These are phyloP conservation scores for Pterocarpus santalinus DNA, from an alignment of 306 rosid species.

Conservation along the genomic window DNA sequence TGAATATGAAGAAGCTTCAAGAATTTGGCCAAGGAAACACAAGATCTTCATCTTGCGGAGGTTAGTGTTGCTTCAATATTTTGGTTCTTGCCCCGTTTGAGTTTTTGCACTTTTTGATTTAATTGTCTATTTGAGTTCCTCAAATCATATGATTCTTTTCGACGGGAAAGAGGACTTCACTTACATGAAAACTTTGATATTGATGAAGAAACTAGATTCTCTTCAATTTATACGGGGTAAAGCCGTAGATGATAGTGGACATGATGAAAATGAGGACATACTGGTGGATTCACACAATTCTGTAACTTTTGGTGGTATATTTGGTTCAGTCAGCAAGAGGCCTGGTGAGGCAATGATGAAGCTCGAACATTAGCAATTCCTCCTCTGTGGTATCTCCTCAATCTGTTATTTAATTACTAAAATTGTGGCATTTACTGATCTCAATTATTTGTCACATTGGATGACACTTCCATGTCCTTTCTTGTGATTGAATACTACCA, in stretches of 20 bases:
- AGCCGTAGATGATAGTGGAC: slow-evolving; percentile 73
- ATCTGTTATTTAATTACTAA: slow-evolving; percentile 29
- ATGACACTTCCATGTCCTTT: slow-evolving; percentile 12
- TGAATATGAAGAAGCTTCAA: slow-evolving; percentile 58
- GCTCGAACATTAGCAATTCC: slow-evolving; percentile 58
- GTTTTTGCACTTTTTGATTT: background rate
- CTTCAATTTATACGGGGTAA: slow-evolving; percentile 82
- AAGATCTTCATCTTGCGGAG: slow-evolving; percentile 94
- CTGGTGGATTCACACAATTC: slow-evolving; percentile 65
- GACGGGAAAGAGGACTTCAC: slow-evolving; percentile 88
- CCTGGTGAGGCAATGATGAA: slow-evolving; percentile 62
- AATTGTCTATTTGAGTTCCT: slow-evolving; percentile 10
- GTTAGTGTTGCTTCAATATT: slow-evolving; percentile 57
- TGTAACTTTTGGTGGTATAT: slow-evolving; percentile 75
- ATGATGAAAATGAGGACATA: slow-evolving; percentile 71
- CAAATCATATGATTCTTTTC: slow-evolving; percentile 38
- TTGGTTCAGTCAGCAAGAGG: slow-evolving; percentile 56
- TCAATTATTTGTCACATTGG: slow-evolving; percentile 2
- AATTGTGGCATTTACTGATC: slow-evolving; percentile 21
- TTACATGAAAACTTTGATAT: slow-evolving; percentile 65
- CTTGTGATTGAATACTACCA: slow-evolving; percentile 4
- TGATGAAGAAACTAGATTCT: slow-evolving; percentile 95
- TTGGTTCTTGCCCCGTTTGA: slow-evolving; percentile 15
- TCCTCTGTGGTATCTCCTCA: slow-evolving; percentile 61
- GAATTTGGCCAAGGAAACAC: slow-evolving; percentile 92